These are phyloP conservation scores for Trichoderma brevicompactum DNA, from an alignment of 2,329 filamentous ascomycete genomes.

Conservation along the genomic window DNA sequence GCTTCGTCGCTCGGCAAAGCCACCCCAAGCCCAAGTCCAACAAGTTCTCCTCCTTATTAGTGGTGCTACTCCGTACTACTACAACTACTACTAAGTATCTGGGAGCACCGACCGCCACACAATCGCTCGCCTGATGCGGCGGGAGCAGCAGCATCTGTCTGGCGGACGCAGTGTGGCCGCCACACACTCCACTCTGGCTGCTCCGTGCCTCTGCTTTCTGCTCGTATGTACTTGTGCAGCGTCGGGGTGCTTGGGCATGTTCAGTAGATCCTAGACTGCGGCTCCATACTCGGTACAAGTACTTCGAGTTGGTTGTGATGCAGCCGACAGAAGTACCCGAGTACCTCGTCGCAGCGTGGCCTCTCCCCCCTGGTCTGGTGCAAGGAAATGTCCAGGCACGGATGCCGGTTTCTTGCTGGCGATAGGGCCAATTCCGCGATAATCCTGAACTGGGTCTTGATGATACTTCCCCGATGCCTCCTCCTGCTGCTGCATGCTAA, in stretches of 20 bases:
- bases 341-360: no score
- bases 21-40: background rate
- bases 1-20: constrained; percentile 21
- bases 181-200: constrained; percentile 16
- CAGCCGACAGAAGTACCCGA: background rate
- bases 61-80: background rate
- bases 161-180: background rate
- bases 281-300: no score
- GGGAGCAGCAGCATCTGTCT: constrained; percentile 5
- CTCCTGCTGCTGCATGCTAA: background rate
- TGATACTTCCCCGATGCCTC: background rate
- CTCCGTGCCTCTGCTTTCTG: background rate
- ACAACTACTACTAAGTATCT: background rate
- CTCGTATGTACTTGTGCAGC: background rate
- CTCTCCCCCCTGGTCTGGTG: no score
- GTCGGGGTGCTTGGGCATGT: background rate
- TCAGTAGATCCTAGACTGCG: no score
- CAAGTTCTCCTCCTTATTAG: background rate
- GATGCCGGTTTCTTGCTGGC: background rate
- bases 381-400: background rate
- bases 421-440: background rate
- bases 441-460: background rate
- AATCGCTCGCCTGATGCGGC: constrained; percentile 22
- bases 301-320: background rate
- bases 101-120: background rate